Evolutionary conservation across 768 basidiomycete genomes (phyloP).

Genomic region (Tephrocybe sp.): DNA sequence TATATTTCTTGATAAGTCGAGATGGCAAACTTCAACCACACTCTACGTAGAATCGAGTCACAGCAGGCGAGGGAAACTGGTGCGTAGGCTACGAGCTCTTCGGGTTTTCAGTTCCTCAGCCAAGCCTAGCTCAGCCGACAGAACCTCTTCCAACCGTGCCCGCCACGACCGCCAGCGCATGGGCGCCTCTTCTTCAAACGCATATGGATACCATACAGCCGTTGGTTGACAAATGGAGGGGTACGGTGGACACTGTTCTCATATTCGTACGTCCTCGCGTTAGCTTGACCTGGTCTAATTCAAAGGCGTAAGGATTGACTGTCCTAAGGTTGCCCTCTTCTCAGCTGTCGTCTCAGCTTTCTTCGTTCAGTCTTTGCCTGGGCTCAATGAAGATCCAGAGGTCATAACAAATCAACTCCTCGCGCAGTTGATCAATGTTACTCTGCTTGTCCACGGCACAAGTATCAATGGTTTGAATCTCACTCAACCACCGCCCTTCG

Average conservation of each 20-base stretch:
- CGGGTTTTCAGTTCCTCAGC: no score
- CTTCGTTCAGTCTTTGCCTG: constrained; percentile 15
- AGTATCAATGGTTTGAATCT: background rate
- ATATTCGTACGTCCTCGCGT: constrained; percentile 10
- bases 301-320: background rate
- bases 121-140: no score
- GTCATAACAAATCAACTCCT: constrained; percentile 17
- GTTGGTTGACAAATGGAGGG: constrained; percentile 14
- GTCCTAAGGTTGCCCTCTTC: constrained; percentile 21
- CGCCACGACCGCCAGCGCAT: constrained; percentile 13
- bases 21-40: no score
- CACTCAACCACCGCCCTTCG: constrained; percentile 3
- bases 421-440: constrained; percentile 15
- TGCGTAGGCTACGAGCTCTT: no score
- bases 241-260: constrained; percentile 15
- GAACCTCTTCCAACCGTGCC: constrained; percentile 11
- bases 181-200: constrained; percentile 13
- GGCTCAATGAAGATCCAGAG: constrained; percentile 8
- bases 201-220: constrained; percentile 13
- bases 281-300: no score
- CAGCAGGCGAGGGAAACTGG: no score
- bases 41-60: no score
- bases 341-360: constrained; percentile 20
- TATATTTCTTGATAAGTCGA: no score
- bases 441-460: background rate